phyloP scores from a whole-genome alignment of 208 protist species.

The Endotrypanum monterogeii region DNA sequence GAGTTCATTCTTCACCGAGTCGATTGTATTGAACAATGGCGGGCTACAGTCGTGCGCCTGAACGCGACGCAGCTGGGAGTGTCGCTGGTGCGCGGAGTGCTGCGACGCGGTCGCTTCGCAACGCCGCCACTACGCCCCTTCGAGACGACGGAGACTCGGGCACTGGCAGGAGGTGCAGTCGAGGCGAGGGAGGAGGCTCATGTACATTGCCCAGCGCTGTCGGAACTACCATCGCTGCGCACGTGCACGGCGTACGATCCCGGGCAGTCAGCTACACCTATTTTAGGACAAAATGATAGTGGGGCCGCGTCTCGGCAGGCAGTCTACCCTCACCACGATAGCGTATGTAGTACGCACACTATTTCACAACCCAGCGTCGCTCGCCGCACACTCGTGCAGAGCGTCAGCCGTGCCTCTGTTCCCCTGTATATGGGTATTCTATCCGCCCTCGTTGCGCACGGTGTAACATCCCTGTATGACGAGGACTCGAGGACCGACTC shows the following conservation, averaged over 20 bases:
- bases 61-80: conserved; percentile 42
- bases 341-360: not conserved
- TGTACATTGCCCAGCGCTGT: not conserved
- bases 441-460: conserved; percentile 33
- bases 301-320: not conserved
- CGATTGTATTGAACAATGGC: conserved; percentile 28
- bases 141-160: not conserved
- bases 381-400: conserved; percentile 26
- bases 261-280: not conserved
- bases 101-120: conserved; percentile 16
- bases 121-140: conserved; percentile 15
- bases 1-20: conserved; percentile 7
- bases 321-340: not conserved
- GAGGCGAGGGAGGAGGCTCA: not conserved
- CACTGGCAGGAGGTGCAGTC: not conserved
- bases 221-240: not conserved
- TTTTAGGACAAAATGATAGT: not conserved
- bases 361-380: conserved; percentile 9
- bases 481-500: not conserved
- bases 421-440: conserved; percentile 40
- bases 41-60: conserved; percentile 3
- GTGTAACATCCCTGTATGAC: conserved; percentile 24
- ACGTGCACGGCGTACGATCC: not conserved
- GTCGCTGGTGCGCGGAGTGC: conserved; percentile 33
- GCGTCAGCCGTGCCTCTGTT: conserved; percentile 15